Conservation (phyloP, 1,284 basidiomycete genomes). For the Apiotrichum domesticum region DNA sequence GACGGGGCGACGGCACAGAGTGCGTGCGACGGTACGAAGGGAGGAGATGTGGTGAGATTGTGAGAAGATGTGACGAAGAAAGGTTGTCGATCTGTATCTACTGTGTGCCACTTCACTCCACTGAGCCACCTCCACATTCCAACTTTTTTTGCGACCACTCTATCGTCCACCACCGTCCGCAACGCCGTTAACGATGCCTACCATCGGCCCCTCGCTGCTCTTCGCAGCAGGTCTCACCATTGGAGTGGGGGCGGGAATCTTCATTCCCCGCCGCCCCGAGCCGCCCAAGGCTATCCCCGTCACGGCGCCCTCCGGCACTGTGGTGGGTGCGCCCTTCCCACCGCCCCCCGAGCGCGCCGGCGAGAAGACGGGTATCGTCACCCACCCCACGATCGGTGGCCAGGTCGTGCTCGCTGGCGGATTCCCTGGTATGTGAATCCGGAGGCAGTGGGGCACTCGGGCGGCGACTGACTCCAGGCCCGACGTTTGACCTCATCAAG, state of each 20-base stretch:
- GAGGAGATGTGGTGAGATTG: too few relatives aligned
- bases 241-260: constrained; percentile 35
- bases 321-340: constrained; percentile 10
- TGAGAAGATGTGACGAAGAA: too few relatives aligned
- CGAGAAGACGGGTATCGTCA: constrained; percentile 13
- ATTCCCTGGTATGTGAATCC: constrained; percentile 31
- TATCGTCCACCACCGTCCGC: too few relatives aligned
- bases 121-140: too few relatives aligned
- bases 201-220: not conserved
- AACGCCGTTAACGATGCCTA: not conserved
- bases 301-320: constrained; percentile 1
- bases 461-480: constrained; percentile 55
- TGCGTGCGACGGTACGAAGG: too few relatives aligned
- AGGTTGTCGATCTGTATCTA: too few relatives aligned
- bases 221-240: constrained; percentile 41
- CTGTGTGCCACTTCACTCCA: too few relatives aligned
- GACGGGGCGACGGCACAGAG: too few relatives aligned
- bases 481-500: constrained; percentile 70
- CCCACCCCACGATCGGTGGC: constrained; percentile 30
- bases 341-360: constrained; percentile 24
- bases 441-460: constrained; percentile 18
- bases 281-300: not conserved
- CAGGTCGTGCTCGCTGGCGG: constrained; percentile 32
- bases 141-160: too few relatives aligned
- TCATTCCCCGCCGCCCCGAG: constrained; percentile 25